phyloP scores from a whole-genome alignment of 805 yeast genomes.

The Nakazawaea wyomingensis region DNA sequence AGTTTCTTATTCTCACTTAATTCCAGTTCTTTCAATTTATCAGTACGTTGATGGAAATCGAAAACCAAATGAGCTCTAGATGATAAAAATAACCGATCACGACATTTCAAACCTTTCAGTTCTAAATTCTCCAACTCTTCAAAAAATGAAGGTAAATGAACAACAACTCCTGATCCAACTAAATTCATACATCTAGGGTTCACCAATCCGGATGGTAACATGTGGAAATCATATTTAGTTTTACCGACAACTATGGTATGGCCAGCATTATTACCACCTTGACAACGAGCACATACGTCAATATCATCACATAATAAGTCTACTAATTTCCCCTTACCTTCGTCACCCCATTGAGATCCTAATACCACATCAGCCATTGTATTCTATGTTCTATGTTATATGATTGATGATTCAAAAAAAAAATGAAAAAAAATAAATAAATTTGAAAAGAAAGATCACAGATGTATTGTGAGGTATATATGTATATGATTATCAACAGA shows the following conservation, averaged over 20 bases:
- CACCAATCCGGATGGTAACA: slow-evolving; percentile 97
- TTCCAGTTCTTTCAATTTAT: slow-evolving; percentile 91
- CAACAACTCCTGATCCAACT: slow-evolving; percentile 94
- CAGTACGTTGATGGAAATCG: slow-evolving; percentile 97
- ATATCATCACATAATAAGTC: slow-evolving; percentile 91
- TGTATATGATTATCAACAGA: too few relatives aligned
- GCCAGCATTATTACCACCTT: slow-evolving; percentile 99
- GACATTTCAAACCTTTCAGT: slow-evolving; percentile 71
- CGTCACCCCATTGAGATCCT: slow-evolving; percentile 99
- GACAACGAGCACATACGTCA: slow-evolving; percentile 96
- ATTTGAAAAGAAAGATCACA: too few relatives aligned
- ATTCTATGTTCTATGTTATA: slow-evolving; percentile 18
- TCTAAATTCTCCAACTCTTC: slow-evolving; percentile 78
- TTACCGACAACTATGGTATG: slow-evolving; percentile 94
- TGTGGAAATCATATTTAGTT: slow-evolving; percentile 93
- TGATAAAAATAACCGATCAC: slow-evolving; percentile 77
- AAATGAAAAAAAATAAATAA: too few relatives aligned
- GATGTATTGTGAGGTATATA: too few relatives aligned
- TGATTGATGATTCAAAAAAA: too few relatives aligned
- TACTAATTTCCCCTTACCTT: slow-evolving; percentile 97
- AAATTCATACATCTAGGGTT: slow-evolving; percentile 87
- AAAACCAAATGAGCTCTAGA: slow-evolving; percentile 95
- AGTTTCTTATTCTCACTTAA: slow-evolving; percentile 72
- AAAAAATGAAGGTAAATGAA: slow-evolving; percentile 91
- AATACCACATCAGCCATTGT: slow-evolving; percentile 81